Conservation (phyloP, 2,329 filamentous ascomycete genomes). For the Venturiaceae sp. region DNA sequence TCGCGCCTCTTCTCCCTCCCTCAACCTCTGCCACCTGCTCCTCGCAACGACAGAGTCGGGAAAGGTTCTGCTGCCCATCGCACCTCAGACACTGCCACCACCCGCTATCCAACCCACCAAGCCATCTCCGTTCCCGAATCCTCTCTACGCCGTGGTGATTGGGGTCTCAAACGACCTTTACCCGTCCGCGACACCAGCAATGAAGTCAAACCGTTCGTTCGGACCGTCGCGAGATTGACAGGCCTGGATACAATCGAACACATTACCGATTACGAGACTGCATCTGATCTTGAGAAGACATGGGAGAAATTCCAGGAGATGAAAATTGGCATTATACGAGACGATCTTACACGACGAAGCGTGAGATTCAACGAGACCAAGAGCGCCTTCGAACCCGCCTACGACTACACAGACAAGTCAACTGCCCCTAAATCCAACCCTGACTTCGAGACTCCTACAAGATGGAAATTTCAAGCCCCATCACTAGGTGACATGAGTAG, state of each 20-base stretch:
- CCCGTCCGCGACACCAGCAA: slow-evolving; percentile 64
- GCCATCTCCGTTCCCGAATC: slow-evolving; percentile 68
- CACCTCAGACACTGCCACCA: slow-evolving; percentile 61
- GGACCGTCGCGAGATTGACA: slow-evolving; percentile 52
- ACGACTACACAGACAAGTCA: slow-evolving; percentile 30
- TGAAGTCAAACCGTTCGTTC: background rate
- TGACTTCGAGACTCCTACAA: slow-evolving; percentile 12
- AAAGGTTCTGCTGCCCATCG: slow-evolving; percentile 30
- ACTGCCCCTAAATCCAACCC: background rate
- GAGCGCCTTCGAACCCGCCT: slow-evolving; percentile 27
- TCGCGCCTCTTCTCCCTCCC: slow-evolving; percentile 89
- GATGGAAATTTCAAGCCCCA: slow-evolving; percentile 51
- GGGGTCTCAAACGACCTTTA: slow-evolving; percentile 82
- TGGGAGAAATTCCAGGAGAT: slow-evolving; percentile 82
- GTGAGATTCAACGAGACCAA: no score
- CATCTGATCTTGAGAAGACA: slow-evolving; percentile 71
- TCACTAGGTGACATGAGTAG: slow-evolving; percentile 47
- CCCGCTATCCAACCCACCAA: slow-evolving; percentile 70
- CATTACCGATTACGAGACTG: slow-evolving; percentile 79
- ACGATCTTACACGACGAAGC: no score
- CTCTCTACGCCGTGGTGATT: slow-evolving; percentile 71
- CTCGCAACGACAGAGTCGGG: slow-evolving; percentile 25
- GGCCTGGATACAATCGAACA: slow-evolving; percentile 78
- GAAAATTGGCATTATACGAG: slow-evolving; percentile 50
- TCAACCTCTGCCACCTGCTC: slow-evolving; percentile 57